Conservation (phyloP, 257 asterid species). For the Petrea volubilis region DNA sequence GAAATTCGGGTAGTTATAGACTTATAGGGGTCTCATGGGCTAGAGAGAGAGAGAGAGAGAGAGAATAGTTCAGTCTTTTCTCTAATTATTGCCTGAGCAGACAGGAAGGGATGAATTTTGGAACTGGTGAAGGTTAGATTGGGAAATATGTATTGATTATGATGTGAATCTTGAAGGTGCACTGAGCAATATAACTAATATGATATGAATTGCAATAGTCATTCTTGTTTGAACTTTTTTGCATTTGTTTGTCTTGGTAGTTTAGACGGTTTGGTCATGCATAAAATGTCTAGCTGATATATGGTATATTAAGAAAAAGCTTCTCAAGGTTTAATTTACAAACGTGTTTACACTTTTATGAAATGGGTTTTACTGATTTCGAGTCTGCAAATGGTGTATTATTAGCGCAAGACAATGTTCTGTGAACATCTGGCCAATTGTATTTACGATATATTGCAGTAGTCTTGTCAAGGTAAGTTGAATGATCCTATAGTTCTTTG, state of each 20-base stretch:
- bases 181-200: not conserved
- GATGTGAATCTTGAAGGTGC: not conserved
- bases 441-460: not conserved
- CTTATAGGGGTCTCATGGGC: not conserved
- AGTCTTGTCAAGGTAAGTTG: not conserved
- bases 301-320: not conserved
- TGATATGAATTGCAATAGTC: constrained; percentile 1
- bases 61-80: not conserved
- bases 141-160: not conserved
- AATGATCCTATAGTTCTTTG: not conserved
- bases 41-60: no score
- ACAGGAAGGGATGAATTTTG: not conserved
- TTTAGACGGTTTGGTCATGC: not conserved
- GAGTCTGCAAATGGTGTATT: not conserved
- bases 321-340: not conserved
- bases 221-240: not conserved
- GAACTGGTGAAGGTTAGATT: not conserved
- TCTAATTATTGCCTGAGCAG: not conserved
- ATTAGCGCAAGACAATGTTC: not conserved
- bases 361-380: not conserved
- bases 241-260: not conserved
- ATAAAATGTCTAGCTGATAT: not conserved
- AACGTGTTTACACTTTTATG: not conserved
- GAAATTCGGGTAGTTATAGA: not conserved
- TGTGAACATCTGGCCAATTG: not conserved